Evolutionary conservation across 345 rosid genomes (phyloP).

Genomic region (Populus tremula): DNA sequence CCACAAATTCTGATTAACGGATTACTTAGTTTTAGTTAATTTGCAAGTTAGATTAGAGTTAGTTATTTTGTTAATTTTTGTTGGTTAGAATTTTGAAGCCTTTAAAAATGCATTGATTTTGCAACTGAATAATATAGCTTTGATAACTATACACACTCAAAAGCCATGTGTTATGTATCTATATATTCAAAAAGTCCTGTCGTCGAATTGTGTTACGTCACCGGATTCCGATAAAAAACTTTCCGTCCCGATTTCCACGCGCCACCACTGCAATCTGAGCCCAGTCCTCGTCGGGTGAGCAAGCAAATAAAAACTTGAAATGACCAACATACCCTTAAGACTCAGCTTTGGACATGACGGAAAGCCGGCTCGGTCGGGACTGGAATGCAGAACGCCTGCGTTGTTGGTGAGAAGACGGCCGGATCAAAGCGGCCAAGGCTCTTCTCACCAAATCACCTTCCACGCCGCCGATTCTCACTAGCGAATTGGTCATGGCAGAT

Average conservation of each 20-base stretch:
- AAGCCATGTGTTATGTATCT: background rate
- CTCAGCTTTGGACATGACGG: conserved; percentile 42
- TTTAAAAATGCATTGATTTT: background rate
- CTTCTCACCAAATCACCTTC: conserved; percentile 64
- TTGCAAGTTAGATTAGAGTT: background rate
- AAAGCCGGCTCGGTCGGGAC: conserved; percentile 72
- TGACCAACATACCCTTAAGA: conserved; percentile 7
- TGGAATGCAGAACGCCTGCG: conserved; percentile 53
- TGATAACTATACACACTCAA: conserved; percentile 6
- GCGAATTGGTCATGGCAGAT: conserved; percentile 74
- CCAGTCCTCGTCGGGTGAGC: background rate
- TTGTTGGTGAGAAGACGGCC: conserved; percentile 53
- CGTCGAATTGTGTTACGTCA: background rate
- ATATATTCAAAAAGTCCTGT: background rate
- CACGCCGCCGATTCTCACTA: conserved; percentile 62
- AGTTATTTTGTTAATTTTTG: background rate
- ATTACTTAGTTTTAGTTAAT: background rate
- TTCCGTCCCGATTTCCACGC: conserved; percentile 3
- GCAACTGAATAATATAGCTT: background rate
- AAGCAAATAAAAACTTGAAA: background rate
- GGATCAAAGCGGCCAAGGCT: conserved; percentile 51
- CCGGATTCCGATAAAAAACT: conserved; percentile 4
- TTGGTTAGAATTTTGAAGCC: background rate
- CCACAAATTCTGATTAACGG: background rate
- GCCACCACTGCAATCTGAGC: background rate